Conservation (phyloP, 2,329 filamentous ascomycete genomes). For the Penicillium digitatum region DNA sequence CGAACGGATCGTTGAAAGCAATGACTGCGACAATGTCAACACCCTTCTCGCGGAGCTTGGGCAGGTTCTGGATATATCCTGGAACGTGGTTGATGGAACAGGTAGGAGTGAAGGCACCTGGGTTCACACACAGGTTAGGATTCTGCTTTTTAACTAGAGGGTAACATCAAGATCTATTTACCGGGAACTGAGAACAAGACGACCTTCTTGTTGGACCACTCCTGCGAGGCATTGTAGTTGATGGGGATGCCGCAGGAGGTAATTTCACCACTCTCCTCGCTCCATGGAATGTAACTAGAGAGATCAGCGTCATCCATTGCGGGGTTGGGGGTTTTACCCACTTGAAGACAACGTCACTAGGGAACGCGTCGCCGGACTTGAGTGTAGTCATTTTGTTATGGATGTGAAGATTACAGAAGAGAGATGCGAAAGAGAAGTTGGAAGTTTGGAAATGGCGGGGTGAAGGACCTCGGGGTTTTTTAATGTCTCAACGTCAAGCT, state of each 20-base stretch:
- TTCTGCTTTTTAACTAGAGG: not conserved
- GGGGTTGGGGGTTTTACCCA: constrained; percentile 36
- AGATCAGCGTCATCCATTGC: not conserved
- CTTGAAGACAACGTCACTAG: constrained; percentile 72
- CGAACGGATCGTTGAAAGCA: constrained; percentile 75
- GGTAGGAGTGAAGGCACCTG: constrained; percentile 76
- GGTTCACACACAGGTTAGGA: not conserved
- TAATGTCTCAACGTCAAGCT: not conserved
- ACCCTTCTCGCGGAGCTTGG: constrained; percentile 69
- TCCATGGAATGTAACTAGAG: constrained; percentile 69
- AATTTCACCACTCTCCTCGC: constrained; percentile 64
- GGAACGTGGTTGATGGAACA: constrained; percentile 77
- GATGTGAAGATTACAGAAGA: not conserved
- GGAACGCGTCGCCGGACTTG: constrained; percentile 78
- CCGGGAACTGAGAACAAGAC: constrained; percentile 68
- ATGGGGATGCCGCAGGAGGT: constrained; percentile 74
- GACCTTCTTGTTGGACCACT: constrained; percentile 68
- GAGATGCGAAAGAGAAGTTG: not conserved
- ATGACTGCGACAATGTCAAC: constrained; percentile 76
- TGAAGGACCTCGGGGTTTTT: not conserved
- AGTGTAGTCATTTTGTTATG: constrained; percentile 56
- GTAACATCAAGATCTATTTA: constrained; percentile 20
- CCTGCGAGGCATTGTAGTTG: constrained; percentile 74
- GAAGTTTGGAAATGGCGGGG: not conserved
- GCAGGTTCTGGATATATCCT: constrained; percentile 67